These are phyloP conservation scores for Malus hybrid DNA, from an alignment of 331 rosid genomes.

Conservation along the genomic window DNA sequence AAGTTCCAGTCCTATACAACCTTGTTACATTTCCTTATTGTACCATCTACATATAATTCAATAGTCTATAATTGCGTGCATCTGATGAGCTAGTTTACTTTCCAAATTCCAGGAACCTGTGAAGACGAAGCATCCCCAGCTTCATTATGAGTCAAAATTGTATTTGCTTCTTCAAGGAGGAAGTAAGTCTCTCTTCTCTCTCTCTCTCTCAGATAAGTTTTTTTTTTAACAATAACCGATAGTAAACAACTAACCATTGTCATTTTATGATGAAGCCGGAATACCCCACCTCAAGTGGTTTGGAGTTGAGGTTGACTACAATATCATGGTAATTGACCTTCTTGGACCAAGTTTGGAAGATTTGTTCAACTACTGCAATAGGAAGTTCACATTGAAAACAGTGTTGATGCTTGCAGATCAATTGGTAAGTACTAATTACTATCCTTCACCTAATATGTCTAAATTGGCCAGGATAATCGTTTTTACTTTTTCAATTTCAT, in stretches of 20 bases:
- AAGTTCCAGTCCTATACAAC: neutral
- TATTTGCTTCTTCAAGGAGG: constrained; percentile 99
- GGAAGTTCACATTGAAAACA: constrained; percentile 80
- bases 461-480: constrained; percentile 6
- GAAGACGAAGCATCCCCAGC: constrained; percentile 48
- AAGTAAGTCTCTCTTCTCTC: constrained; percentile 46
- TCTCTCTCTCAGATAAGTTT: neutral
- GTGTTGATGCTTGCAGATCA: constrained; percentile 99
- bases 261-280: constrained; percentile 67
- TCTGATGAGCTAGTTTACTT: neutral
- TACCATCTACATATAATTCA: neutral
- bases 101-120: constrained; percentile 62
- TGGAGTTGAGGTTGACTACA: constrained; percentile 94
- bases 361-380: constrained; percentile 91
- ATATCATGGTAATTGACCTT: constrained; percentile 94
- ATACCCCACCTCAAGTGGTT: constrained; percentile 99
- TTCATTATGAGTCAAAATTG: constrained; percentile 73
- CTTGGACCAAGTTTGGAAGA: constrained; percentile 99
- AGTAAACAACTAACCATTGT: neutral
- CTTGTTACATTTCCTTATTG: neutral
- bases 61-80: neutral
- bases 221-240: neutral
- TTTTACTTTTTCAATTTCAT: neutral
- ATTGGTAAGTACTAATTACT: constrained; percentile 48
- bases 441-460: constrained; percentile 1